phyloP scores from a whole-genome alignment of 2,329 filamentous ascomycete genomes.

The Aquanectria penicillioides region DNA sequence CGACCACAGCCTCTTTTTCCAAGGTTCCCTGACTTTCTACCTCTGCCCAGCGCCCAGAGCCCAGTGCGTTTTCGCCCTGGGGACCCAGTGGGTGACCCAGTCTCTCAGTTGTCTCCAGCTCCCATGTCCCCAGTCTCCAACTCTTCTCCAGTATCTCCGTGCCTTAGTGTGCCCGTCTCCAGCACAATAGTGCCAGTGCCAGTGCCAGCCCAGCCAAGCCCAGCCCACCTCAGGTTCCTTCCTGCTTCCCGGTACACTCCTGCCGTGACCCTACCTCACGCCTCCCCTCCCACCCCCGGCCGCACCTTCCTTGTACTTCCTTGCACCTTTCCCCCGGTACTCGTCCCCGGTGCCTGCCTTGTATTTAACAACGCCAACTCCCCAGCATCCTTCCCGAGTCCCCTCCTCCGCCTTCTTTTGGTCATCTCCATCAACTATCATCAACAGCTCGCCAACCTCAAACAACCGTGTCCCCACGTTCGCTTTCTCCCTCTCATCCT shows the following conservation, averaged over 20 bases:
- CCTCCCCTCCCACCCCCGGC: conserved; percentile 30
- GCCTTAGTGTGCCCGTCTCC: conserved; percentile 13
- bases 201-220: conserved; percentile 6
- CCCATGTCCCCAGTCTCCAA: conserved; percentile 11
- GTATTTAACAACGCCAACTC: conserved; percentile 45
- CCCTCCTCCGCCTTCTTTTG: conserved; percentile 40
- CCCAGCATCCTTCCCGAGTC: conserved; percentile 39
- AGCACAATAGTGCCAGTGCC: conserved; percentile 7
- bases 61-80: too few species aligned
- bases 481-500: conserved; percentile 57
- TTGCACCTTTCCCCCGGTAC: conserved; percentile 27
- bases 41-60: conserved; percentile 2
- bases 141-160: conserved; percentile 12
- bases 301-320: conserved; percentile 24
- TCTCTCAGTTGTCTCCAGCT: conserved; percentile 6
- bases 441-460: conserved; percentile 36
- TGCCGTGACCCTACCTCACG: conserved; percentile 28
- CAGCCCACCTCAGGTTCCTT: conserved; percentile 9
- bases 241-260: conserved; percentile 17
- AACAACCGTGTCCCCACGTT: conserved; percentile 52
- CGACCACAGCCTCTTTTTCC: conserved; percentile 29
- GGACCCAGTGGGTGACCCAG: background rate
- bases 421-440: conserved; percentile 41
- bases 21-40: conserved; percentile 35
- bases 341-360: conserved; percentile 35